Evolutionary conservation across 2,329 filamentous ascomycete species (phyloP), one percentile per base, ranked within the genome.

Genomic region (Cladophialophora psammophila): DNA sequence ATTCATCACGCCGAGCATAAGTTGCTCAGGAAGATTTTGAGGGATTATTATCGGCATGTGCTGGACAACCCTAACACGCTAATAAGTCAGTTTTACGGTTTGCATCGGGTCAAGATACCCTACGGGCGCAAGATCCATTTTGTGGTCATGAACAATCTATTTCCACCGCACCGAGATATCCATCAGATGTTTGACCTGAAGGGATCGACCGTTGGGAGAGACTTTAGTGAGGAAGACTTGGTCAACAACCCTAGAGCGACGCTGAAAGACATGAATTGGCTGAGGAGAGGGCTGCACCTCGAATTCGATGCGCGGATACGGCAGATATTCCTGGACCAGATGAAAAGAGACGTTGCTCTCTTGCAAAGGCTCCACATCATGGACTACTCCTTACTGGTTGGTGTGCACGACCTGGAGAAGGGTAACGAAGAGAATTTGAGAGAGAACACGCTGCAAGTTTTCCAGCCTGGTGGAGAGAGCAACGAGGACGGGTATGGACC

Each of bases 101-200:
- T 99, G 18, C 95, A 99, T 80, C 90, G 95, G 68, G 95, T 99
- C 75, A 99, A 99, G 85, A 96, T 97, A 84, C 93, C 94, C 0
- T 98, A 97, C 77, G 95, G 95, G 69, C 91, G 94, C 76, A 99
- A 99, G 82, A 97, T 98, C 63, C 95, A 99, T 80, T 99, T 99
- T 74, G 95, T 99, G 67, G 94, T 99, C 77, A 99, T 99, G 95
- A 99, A 99, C 84, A 99, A 99, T 78, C 86, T 99, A 15, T 99
- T 99, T 76, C 95, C 95, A 12, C 94, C 95, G 6, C 95, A 99
- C 80, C 88, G 94, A 73, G 95, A 99, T 78, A 98, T 99, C 68
- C 95, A 99, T 81, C 89, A 93, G 75, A 99, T 94, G 2, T 99
- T 97, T 76, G 95, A 99, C 78, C 80, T 99, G 73, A 99, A 99